Conservation (phyloP, 1,139 yeast species). For the Sugiyamaella paludigena region DNA sequence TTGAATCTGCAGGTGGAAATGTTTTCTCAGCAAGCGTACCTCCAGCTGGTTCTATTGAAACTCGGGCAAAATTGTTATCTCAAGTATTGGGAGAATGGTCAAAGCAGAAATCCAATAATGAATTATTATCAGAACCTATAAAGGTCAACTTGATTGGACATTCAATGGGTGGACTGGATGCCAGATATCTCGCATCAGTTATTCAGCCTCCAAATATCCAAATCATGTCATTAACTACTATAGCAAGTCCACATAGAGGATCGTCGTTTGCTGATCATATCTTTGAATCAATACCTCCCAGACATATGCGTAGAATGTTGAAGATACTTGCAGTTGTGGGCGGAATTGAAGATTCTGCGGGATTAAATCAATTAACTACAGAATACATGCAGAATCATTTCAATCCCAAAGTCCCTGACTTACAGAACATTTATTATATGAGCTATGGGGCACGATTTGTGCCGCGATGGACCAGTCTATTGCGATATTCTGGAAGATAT, state of each 20-base stretch:
- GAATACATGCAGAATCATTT: conserved; percentile 48
- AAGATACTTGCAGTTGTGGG: conserved; percentile 12
- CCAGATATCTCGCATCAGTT: conserved; percentile 67
- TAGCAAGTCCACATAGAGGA: conserved; percentile 87
- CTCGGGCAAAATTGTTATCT: conserved; percentile 61
- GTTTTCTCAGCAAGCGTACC: conserved; percentile 79
- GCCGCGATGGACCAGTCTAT: conserved; percentile 63
- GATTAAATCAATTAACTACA: conserved; percentile 51
- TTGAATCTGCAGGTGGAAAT: conserved; percentile 60
- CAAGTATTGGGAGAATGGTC: conserved; percentile 50
- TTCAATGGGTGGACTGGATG: conserved; percentile 92
- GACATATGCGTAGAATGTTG: conserved; percentile 13
- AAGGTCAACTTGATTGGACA: conserved; percentile 74
- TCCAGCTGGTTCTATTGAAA: conserved; percentile 72
- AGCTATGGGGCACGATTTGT: conserved; percentile 76
- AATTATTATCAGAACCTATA: conserved; percentile 13
- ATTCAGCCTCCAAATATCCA: conserved; percentile 38
- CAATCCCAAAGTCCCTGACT: conserved; percentile 52
- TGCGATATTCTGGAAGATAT: conserved; percentile 61
- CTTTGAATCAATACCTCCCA: conserved; percentile 10
- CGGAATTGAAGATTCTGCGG: conserved; percentile 25
- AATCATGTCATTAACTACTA: conserved; percentile 65
- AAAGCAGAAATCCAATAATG: conserved; percentile 17
- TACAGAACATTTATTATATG: conserved; percentile 65
- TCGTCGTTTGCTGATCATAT: conserved; percentile 70